Conservation (phyloP, 805 yeast genomes). For the Myxozyma sirexii region DNA sequence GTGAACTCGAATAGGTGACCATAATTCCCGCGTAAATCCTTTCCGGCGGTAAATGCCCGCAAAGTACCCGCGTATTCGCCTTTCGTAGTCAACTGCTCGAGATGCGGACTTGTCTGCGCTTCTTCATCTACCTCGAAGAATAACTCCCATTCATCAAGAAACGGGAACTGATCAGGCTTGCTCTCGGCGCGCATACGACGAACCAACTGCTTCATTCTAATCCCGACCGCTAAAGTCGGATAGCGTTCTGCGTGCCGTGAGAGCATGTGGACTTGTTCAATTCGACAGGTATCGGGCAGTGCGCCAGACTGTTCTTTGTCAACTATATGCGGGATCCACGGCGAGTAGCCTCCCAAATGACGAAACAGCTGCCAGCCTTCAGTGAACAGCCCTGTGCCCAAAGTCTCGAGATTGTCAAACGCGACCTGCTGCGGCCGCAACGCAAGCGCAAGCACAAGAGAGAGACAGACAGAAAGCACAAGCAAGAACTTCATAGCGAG, state of each 20-base stretch:
- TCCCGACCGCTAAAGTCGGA: constrained; percentile 26
- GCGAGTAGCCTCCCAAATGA: constrained; percentile 32
- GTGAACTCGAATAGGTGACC: constrained; percentile 13
- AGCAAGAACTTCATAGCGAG: not conserved
- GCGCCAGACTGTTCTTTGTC: not conserved
- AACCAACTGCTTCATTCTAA: constrained; percentile 21
- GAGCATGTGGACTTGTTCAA: constrained; percentile 33
- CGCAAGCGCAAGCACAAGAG: not conserved
- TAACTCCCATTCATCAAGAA: constrained; percentile 21
- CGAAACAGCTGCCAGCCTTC: constrained; percentile 1
- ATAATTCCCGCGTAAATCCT: constrained; percentile 10
- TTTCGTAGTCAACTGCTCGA: constrained; percentile 24
- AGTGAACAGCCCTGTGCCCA: not conserved
- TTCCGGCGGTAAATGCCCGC: constrained; percentile 16
- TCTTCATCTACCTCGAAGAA: constrained; percentile 24
- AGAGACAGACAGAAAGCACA: not conserved
- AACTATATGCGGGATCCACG: constrained; percentile 26
- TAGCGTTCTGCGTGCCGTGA: constrained; percentile 31
- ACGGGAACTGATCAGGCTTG: constrained; percentile 13
- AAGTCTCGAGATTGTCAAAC: not conserved
- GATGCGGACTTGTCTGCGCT: not conserved
- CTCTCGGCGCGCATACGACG: constrained; percentile 11
- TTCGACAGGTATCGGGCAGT: constrained; percentile 13
- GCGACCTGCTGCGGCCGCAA: not conserved
- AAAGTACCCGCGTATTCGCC: constrained; percentile 24